Base-by-base conservation (phyloP, 129 eudicot species). In the Flaveria linearis region DNA sequence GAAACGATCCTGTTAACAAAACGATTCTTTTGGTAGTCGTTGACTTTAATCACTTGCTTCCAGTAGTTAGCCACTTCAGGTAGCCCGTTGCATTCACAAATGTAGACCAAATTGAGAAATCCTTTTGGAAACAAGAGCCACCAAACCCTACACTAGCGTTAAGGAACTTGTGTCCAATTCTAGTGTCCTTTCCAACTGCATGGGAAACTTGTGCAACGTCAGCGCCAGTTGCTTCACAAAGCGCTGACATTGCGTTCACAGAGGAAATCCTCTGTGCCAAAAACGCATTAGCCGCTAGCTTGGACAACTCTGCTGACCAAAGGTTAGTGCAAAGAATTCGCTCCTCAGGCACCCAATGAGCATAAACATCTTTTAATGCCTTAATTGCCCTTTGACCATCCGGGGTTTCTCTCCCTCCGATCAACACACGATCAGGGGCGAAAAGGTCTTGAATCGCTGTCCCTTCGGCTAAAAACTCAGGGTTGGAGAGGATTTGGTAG, bases 271-370 rank as follows among this genome's bases (percentile, higher is more conserved):
- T 78, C 30, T 90, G 92, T 12, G 96, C 96, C 86, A 90, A 77
- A 74, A 90, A 90, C 9, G 96, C 96, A 53, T 90, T 87, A 49
- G 96, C 96, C 3, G 96, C 96, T 0, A 90, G 86, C 76, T 90
- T 90, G 16, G 96, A 90, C 66, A 90, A 81, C 86, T 90, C 96
- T 5, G 93, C 92, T n/a, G 96, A 90, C 96, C 93, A 90, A 6
- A 90, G 93, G 82, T 88, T 90, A 71, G 92, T 80, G 78, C 92
- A 87, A 7, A 90, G 71, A 73, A 90, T 90, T 70, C 86, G 76
- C 7, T 86, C 96, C 53, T 90, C 91, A 0, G 96, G 89, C 22
- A 90, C 96, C 96, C 96, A 90, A 52, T 88, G 76, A 28, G 93
- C 93, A 46, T 90, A 90, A 56, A 90, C 93, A 33, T 66, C 85